Conservation (phyloP, 768 basidiomycete species). For the Cystoderma amianthinum region DNA sequence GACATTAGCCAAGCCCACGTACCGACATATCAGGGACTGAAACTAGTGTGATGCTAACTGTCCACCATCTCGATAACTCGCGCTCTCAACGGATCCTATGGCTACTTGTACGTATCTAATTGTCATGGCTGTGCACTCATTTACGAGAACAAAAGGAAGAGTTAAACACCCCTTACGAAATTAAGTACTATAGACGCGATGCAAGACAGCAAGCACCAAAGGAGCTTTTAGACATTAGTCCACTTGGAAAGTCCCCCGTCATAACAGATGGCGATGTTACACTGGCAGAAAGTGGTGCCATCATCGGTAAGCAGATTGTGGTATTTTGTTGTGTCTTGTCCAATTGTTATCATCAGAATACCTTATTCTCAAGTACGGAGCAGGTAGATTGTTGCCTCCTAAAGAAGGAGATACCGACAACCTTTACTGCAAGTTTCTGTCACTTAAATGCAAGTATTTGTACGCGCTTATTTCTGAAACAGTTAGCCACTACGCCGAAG, state of each 20-base stretch:
- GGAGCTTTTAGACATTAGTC: slow-evolving; percentile 27
- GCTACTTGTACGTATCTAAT: slow-evolving; percentile 23
- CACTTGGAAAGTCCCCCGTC: slow-evolving; percentile 41
- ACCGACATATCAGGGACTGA: too few species aligned
- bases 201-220: slow-evolving; percentile 23
- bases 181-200: slow-evolving; percentile 32
- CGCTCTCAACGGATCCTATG: slow-evolving; percentile 45
- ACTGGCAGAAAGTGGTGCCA: slow-evolving; percentile 31
- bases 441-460: too few species aligned
- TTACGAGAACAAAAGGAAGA: slow-evolving; percentile 35
- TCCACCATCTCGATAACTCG: slow-evolving; percentile 41
- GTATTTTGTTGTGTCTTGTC: background rate
- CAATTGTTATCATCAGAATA: slow-evolving; percentile 22
- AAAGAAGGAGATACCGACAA: slow-evolving; percentile 24
- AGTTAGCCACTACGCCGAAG: slow-evolving; percentile 35
- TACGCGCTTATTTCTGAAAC: too few species aligned
- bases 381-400: slow-evolving; percentile 19
- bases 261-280: slow-evolving; percentile 38
- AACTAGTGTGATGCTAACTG: slow-evolving; percentile 12
- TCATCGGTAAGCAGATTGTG: slow-evolving; percentile 22
- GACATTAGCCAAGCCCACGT: too few species aligned
- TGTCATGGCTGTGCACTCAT: background rate
- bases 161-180: slow-evolving; percentile 33
- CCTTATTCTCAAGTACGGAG: slow-evolving; percentile 29
- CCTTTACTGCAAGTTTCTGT: slow-evolving; percentile 32